Evolutionary conservation across 2,329 filamentous ascomycete genomes (phyloP), one percentile per base, ranked within the genome.

Genomic region (Colletotrichum ledebouriae): DNA sequence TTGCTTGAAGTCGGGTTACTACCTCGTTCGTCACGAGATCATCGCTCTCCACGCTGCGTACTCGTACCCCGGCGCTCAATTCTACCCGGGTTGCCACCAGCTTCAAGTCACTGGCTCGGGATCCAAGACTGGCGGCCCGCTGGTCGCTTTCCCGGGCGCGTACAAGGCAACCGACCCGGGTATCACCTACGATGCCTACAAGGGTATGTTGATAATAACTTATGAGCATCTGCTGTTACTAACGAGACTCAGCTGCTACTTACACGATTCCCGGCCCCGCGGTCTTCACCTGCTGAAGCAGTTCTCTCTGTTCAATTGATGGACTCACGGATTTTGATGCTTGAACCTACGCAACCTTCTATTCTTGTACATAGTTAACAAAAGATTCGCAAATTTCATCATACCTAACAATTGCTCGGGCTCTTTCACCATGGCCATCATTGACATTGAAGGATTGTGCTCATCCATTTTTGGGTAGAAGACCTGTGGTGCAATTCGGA

Each of bases 51-150:
- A 87, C 75, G 72, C 83, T 3, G 80, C 79, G 15, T 82, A 76
- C 63, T 50, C 74, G 5, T 86, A 86, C 72, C 85, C 85, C 0
- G 86, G 86, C 17, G 85, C 83, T 1, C 86, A 88, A 72, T 84
- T 87, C 75, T 88, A 88, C 72, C 86, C 86, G 0, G 84, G 84
- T 7, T 88, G 86, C 76, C 86, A 87, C 75, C 86, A 88, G 75
- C 79, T 88, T 25, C 78, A 86, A 73, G 83, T 88, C 22, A 83
- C 82, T 1, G 84, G 85, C 15, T 78, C 81, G 22, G 85, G 84
- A 6, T 81, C 73, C 57, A 81, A 79, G 7, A 78, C 75, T 1
- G 82, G 82, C 1, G 73, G 76, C 3, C 73, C 73, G 49, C 75
- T 85, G 42, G 86, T 88, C 15, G 72, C 80, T 2, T 86, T 88